These are phyloP conservation scores for Helichrysum umbraculigerum DNA, from an alignment of 129 eudicot species.

Conservation along the genomic window DNA sequence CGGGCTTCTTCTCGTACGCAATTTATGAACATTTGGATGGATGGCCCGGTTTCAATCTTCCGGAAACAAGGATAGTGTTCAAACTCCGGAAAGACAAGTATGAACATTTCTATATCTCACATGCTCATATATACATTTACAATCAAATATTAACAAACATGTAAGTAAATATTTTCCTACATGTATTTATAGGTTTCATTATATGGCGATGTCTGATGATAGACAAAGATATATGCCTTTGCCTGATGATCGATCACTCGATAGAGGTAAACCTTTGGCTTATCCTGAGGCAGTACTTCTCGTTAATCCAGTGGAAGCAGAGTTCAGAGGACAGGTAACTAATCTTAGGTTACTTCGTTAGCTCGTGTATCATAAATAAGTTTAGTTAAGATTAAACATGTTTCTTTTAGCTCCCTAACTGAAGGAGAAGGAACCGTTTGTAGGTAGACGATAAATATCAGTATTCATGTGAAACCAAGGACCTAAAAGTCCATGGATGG, in stretches of 20 bases:
- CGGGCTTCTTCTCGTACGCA: conserved; percentile 92
- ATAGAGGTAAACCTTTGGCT: conserved; percentile 61
- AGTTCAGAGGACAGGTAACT: conserved; percentile 90
- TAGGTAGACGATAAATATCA: conserved; percentile 76
- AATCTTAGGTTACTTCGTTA: conserved; percentile 1
- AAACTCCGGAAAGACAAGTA: conserved; percentile 79
- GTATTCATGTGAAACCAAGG: conserved; percentile 57
- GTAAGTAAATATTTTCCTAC: background rate
- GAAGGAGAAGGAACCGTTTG: background rate
- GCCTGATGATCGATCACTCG: conserved; percentile 62
- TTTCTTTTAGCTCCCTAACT: background rate
- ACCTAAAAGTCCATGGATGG: conserved; percentile 62
- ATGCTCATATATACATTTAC: background rate
- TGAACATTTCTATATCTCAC: background rate
- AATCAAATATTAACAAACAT: background rate
- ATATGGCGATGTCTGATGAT: conserved; percentile 83
- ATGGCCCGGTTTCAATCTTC: conserved; percentile 78
- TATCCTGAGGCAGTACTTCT: conserved; percentile 89
- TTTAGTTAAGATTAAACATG: background rate
- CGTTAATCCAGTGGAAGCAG: conserved; percentile 72
- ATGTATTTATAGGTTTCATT: conserved; percentile 57
- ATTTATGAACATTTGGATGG: conserved; percentile 67
- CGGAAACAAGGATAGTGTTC: conserved; percentile 75
- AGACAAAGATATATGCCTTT: conserved; percentile 79
- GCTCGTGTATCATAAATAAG: background rate